Percentiles rank a stretch among this genome's conserved stretches.
These are phyloP conservation scores for Phytophthora litchii DNA, from an alignment of 352 stramenopile genomes.

Conservation along the genomic window DNA sequence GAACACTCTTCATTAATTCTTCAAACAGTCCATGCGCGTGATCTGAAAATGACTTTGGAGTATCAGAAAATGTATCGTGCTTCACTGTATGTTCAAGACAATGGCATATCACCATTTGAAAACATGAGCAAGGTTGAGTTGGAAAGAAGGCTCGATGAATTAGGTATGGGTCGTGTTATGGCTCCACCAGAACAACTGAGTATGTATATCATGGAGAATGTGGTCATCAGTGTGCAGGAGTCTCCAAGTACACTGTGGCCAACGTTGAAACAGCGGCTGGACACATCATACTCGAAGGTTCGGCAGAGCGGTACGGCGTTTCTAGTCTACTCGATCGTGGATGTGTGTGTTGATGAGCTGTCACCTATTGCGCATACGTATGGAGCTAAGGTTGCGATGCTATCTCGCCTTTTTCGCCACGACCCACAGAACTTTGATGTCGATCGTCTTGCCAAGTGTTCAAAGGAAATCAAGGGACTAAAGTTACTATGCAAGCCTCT, in stretches of 20 bases:
- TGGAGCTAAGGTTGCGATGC: constrained; percentile 72
- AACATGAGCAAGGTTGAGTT: constrained; percentile 71
- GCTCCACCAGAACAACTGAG: constrained; percentile 79
- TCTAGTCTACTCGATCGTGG: constrained; percentile 80
- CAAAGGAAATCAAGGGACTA: constrained; percentile 80
- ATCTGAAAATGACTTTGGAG: constrained; percentile 55
- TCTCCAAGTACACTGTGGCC: constrained; percentile 55
- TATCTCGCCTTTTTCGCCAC: constrained; percentile 65
- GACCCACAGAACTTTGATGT: constrained; percentile 66
- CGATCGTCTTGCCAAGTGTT: constrained; percentile 54
- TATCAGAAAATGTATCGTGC: constrained; percentile 80
- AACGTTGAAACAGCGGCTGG: constrained; percentile 63
- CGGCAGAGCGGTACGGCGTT: constrained; percentile 77
- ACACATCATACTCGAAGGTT: constrained; percentile 85
- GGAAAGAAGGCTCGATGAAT: constrained; percentile 56
- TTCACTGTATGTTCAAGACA: constrained; percentile 66
- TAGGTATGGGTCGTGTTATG: constrained; percentile 70
- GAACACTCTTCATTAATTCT: constrained; percentile 83
- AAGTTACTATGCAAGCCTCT: constrained; percentile 78
- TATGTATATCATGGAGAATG: constrained; percentile 73
- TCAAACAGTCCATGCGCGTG: constrained; percentile 62
- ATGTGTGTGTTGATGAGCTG: constrained; percentile 83
- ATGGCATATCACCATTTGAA: constrained; percentile 59
- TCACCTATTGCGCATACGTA: constrained; percentile 79
- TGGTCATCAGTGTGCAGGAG: constrained; percentile 79